Percentiles rank a stretch among this genome's conserved stretches.
Conservation (phyloP, 2,329 filamentous ascomycete genomes). For the Alternaria brassicicola region DNA sequence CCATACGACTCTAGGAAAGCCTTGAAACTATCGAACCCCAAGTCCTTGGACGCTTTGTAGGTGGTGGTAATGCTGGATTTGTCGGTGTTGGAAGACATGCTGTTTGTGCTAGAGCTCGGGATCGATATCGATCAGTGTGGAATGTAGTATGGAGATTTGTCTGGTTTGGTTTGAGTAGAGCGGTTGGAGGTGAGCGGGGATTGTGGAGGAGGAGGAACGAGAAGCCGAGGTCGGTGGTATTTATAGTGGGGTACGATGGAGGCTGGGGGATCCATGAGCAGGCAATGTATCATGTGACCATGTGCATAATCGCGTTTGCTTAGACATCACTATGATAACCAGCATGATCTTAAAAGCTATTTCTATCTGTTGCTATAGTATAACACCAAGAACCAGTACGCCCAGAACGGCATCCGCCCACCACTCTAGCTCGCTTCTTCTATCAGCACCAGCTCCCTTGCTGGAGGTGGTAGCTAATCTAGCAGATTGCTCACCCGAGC, state of each 20-base stretch:
- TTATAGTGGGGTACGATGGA: neutral
- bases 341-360: neutral
- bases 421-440: conserved; percentile 4
- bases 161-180: neutral
- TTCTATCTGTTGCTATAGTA: neutral
- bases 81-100: conserved; percentile 6
- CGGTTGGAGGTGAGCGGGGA: neutral
- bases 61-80: conserved; percentile 13
- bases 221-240: neutral
- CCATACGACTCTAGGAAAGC: conserved; percentile 26
- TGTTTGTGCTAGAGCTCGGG: neutral
- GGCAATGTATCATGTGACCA: neutral
- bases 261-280: neutral
- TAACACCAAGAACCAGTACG: conserved; percentile 4
- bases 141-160: neutral
- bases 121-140: neutral
- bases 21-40: conserved; percentile 20
- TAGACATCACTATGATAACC: neutral
- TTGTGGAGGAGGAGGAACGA: neutral
- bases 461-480: conserved; percentile 15
- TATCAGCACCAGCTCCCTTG: neutral
- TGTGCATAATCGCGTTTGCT: conserved; percentile 55
- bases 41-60: conserved; percentile 18
- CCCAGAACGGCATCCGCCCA: conserved; percentile 15
- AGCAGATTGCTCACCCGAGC: neutral